Conservation (phyloP, 257 asterid species). For the Fraxinus quadrangulata region DNA sequence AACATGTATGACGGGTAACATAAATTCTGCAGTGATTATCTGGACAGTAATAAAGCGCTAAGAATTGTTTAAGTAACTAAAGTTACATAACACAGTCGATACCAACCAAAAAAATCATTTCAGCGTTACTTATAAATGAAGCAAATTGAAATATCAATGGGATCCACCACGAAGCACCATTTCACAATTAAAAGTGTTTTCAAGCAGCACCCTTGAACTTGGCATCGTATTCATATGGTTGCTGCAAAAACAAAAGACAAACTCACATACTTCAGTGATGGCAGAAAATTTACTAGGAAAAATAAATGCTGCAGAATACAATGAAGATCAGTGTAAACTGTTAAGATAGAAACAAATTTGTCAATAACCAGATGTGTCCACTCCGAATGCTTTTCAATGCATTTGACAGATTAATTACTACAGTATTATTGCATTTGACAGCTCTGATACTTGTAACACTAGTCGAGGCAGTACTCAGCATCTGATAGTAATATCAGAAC, state of each 20-base stretch:
- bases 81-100: neutral
- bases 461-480: neutral
- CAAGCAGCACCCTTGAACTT: constrained; percentile 81
- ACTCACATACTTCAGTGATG: neutral
- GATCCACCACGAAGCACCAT: neutral
- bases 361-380: too few species aligned
- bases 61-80: neutral
- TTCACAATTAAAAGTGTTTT: constrained; percentile 17
- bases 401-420: too few species aligned
- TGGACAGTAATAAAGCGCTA: constrained; percentile 3
- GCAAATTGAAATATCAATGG: neutral
- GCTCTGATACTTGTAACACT: too few species aligned
- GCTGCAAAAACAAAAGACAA: constrained; percentile 51
- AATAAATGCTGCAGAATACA: neutral
- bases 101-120: neutral
- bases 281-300: neutral
- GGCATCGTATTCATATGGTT: constrained; percentile 97
- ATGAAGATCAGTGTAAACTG: neutral
- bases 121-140: neutral
- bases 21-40: neutral
- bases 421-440: too few species aligned
- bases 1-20: neutral
- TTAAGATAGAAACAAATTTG: too few species aligned
- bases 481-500: neutral
- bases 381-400: too few species aligned